Base-by-base conservation (phyloP, 2,329 filamentous ascomycete genomes). In the Endoconidiophora polonica region DNA sequence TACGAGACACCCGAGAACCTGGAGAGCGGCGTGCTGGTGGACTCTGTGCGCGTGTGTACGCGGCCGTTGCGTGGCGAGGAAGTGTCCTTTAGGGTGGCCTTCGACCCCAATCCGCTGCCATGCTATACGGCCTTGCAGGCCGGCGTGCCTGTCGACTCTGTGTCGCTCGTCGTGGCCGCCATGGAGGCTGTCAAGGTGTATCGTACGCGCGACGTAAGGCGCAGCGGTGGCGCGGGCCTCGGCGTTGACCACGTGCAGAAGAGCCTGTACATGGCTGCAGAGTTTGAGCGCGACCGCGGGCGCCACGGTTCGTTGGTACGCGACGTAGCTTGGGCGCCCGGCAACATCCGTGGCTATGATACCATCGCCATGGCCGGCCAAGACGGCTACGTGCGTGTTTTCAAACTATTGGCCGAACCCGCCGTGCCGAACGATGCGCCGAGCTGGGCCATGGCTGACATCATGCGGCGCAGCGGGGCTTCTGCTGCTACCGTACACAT, bases 281-380 rank as follows among this genome's bases (percentile, higher is more conserved):
- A 42, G 5, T 42, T 40, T 82, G 87, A 59, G 68, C 96, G 14
- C 70, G 79, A 1, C 84, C 94, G 58, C 72, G 48, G 41, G 10
- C 48, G 40, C 20, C 44, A 45, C 16, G 44, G 76, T 5, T 79
- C 81, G 1, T 71, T 96, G 38, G 83, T 95, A 5, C 74, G 90
- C 44, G 88, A 95, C 61, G 76, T 95, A 1, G 81, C 86, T 2
- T 98, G 91, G 91, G 86, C 90, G 1, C 83, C 87, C 44, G 90
- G 87, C 10, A 93, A 87, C 56, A 86, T 93, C 58, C 72, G 88
- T 38, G 90, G 90, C 1, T 90, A 86, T 62, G 91, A 98, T 62
- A 74, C 90, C 52, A 75, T 96, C 57, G 91, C 90, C 2, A 93
- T 88, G 4, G 90, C 87, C 2, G 91, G 86, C 61, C 93, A 93